Evolutionary conservation across 345 rosid genomes (phyloP).

Genomic region (Hibiscus syriacus): DNA sequence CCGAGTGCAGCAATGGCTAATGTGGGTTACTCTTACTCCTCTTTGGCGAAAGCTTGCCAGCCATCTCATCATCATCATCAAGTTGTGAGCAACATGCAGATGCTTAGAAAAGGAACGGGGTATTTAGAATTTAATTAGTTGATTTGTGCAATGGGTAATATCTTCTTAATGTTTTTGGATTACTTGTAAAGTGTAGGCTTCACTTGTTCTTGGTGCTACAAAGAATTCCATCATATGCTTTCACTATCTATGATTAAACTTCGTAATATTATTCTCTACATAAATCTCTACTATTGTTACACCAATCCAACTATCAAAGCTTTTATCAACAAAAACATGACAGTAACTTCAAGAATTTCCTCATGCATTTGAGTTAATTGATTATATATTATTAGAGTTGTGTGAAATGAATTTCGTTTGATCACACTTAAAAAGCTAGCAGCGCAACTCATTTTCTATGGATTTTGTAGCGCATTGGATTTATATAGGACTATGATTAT

Average conservation of each 20-base stretch:
- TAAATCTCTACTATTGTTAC: background rate
- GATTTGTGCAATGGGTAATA: background rate
- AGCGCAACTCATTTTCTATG: no score
- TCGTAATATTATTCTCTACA: background rate
- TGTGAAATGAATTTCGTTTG: no score
- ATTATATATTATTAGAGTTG: no score
- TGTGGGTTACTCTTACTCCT: conserved; percentile 32
- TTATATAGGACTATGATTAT: no score
- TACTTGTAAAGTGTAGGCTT: conserved; percentile 5
- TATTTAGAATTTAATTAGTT: background rate
- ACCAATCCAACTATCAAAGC: background rate
- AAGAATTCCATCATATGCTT: background rate
- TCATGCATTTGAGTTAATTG: background rate
- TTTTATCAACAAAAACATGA: background rate
- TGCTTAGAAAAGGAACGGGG: conserved; percentile 37
- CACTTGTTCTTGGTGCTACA: background rate
- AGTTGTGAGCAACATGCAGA: conserved; percentile 44
- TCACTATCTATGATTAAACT: background rate
- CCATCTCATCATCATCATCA: conserved; percentile 31
- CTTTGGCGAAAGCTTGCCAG: conserved; percentile 45
- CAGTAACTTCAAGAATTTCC: background rate
- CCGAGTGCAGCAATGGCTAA: conserved; percentile 28
- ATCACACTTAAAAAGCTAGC: no score
- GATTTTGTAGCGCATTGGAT: no score
- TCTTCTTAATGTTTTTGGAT: background rate